A percentile compares a stretch with the other conserved stretches of the same genome.
phyloP scores from a whole-genome alignment of 2,329 filamentous ascomycete genomes.

The Colletotrichum incanum region DNA sequence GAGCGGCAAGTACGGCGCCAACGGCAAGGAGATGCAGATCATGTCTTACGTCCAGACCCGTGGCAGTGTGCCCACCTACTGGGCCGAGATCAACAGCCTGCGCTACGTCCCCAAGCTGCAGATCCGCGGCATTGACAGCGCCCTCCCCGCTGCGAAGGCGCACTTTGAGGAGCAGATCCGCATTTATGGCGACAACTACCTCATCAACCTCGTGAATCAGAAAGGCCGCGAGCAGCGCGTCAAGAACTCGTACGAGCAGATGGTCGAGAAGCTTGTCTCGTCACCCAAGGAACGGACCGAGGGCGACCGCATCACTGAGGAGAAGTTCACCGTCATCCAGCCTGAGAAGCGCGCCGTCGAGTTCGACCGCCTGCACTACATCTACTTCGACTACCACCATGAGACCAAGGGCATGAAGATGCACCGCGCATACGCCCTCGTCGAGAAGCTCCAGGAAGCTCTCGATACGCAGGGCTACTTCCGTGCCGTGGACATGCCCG shows the following conservation, averaged over 20 bases:
- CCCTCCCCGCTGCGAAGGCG: slow-evolving; percentile 82
- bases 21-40: slow-evolving; percentile 85
- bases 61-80: slow-evolving; percentile 95
- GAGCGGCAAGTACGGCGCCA: slow-evolving; percentile 76
- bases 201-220: slow-evolving; percentile 98
- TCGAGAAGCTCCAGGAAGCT: slow-evolving; percentile 85
- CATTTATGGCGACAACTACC: slow-evolving; percentile 95
- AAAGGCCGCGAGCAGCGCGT: slow-evolving; percentile 91
- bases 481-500: slow-evolving; percentile 89
- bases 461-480: slow-evolving; percentile 91
- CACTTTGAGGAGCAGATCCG: slow-evolving; percentile 96
- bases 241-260: slow-evolving; percentile 94
- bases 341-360: slow-evolving; percentile 70
- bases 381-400: slow-evolving; percentile 99
- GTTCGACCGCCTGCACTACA: slow-evolving; percentile 91
- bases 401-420: slow-evolving; percentile 97
- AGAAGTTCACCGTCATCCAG: slow-evolving; percentile 88
- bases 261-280: slow-evolving; percentile 83
- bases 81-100: slow-evolving; percentile 95
- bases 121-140: slow-evolving; percentile 86
- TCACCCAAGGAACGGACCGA: slow-evolving; percentile 77
- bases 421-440: slow-evolving; percentile 89
- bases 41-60: slow-evolving; percentile 96
- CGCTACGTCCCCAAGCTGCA: slow-evolving; percentile 93
- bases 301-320: slow-evolving; percentile 76